A percentile compares a stretch with the other conserved stretches of the same genome.
These are phyloP conservation scores for Pseudogymnoascus sp. DNA, from an alignment of 2,329 filamentous ascomycete genomes.

Conservation along the genomic window DNA sequence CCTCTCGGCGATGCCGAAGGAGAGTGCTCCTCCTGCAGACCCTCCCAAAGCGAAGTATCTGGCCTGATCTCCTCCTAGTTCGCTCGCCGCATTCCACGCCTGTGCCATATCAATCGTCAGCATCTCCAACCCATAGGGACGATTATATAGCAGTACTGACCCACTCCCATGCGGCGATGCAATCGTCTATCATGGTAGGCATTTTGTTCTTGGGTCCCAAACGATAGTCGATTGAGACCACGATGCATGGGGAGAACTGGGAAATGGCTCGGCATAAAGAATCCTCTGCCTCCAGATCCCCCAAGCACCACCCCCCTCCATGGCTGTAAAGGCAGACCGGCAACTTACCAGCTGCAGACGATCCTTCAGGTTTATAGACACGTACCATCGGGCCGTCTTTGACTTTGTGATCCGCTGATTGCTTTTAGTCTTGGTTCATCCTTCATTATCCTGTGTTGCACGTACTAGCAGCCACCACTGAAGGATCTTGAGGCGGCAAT, in stretches of 20 bases:
- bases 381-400: slow-evolving; percentile 10
- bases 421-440: neutral
- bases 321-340: slow-evolving; percentile 31
- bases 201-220: slow-evolving; percentile 19
- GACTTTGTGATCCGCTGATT: neutral
- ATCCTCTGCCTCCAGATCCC: slow-evolving; percentile 32
- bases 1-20: slow-evolving; percentile 19
- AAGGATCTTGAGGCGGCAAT: slow-evolving; percentile 16
- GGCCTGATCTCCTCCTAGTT: slow-evolving; percentile 12
- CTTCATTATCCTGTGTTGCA: neutral
- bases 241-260: slow-evolving; percentile 25
- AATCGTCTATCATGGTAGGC: slow-evolving; percentile 27
- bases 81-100: slow-evolving; percentile 16
- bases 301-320: slow-evolving; percentile 31
- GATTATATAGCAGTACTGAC: slow-evolving; percentile 10
- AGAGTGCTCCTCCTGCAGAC: slow-evolving; percentile 23
- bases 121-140: neutral
- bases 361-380: slow-evolving; percentile 20
- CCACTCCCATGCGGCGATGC: slow-evolving; percentile 20
- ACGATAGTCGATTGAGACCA: slow-evolving; percentile 32
- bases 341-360: slow-evolving; percentile 17
- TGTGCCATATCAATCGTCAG: slow-evolving; percentile 12
- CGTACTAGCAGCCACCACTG: slow-evolving; percentile 12
- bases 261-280: slow-evolving; percentile 28
- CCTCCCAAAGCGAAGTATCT: slow-evolving; percentile 20